phyloP scores from a whole-genome alignment of 176 grass and related monocot genomes.

The Canna indica region DNA sequence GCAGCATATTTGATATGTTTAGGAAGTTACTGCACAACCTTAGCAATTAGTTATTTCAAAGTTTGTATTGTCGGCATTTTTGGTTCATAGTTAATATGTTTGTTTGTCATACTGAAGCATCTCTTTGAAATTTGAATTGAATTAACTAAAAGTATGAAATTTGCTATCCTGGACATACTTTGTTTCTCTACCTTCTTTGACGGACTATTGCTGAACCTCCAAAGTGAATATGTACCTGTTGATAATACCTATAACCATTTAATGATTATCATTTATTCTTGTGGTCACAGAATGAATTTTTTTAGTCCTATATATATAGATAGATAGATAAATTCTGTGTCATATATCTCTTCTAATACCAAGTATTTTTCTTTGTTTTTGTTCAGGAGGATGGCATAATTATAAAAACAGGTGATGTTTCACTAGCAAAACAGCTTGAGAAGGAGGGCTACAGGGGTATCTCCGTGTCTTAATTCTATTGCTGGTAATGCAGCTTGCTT shows the following conservation, averaged over 20 bases:
- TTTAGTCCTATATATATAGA: too few species aligned
- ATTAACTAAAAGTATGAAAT: background rate
- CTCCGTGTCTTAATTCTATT: conserved; percentile 16
- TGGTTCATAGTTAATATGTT: background rate
- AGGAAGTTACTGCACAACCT: background rate
- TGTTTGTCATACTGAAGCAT: background rate
- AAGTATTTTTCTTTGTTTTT: conserved; percentile 9
- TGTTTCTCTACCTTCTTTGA: background rate
- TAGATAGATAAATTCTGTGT: background rate
- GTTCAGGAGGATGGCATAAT: conserved; percentile 73
- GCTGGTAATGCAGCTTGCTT: conserved; percentile 12
- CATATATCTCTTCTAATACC: conserved; percentile 14
- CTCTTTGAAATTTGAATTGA: background rate
- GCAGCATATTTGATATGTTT: background rate
- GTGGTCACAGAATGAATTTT: too few species aligned
- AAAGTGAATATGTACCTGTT: too few species aligned
- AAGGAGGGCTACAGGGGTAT: conserved; percentile 67
- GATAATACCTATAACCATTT: too few species aligned
- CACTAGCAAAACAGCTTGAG: conserved; percentile 54
- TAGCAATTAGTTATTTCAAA: too few species aligned
- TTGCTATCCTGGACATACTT: background rate
- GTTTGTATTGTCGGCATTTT: background rate
- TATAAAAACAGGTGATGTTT: conserved; percentile 78
- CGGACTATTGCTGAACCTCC: too few species aligned
- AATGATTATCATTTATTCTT: too few species aligned